These are phyloP conservation scores for Pseudogymnoascus pannorum DNA, from an alignment of 2,329 filamentous ascomycete genomes.

Conservation along the genomic window DNA sequence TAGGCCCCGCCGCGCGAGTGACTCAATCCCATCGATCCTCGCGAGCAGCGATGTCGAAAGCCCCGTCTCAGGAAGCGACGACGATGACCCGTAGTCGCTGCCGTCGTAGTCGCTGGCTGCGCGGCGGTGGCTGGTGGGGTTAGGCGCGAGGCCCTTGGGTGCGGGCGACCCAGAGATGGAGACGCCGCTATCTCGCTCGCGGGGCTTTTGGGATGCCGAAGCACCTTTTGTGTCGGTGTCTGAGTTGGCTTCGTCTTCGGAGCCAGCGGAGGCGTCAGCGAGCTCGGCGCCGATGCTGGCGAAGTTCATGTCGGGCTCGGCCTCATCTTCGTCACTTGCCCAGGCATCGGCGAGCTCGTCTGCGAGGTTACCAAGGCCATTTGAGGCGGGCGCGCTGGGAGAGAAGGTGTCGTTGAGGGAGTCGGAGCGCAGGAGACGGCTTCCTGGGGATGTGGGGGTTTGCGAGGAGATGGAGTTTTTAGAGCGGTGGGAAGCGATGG, in stretches of 20 bases:
- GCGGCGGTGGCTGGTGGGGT: conserved; percentile 37
- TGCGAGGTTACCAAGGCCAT: conserved; percentile 68
- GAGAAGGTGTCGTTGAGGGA: conserved; percentile 23
- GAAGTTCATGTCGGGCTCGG: conserved; percentile 38
- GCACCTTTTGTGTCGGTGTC: background rate
- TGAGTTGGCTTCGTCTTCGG: background rate
- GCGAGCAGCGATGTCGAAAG: conserved; percentile 60
- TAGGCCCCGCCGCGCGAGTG: conserved; percentile 56
- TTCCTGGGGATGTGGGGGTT: background rate
- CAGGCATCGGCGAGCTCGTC: conserved; percentile 73
- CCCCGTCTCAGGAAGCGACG: conserved; percentile 61
- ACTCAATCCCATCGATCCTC: conserved; percentile 66
- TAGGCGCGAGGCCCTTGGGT: background rate
- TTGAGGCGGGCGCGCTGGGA: conserved; percentile 36
- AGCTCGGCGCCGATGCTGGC: conserved; percentile 14
- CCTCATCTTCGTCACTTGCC: conserved; percentile 57
- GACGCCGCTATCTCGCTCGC: conserved; percentile 27
- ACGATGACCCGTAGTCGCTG: conserved; percentile 67
- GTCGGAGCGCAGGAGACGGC: conserved; percentile 17
- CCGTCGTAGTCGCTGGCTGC: conserved; percentile 59
- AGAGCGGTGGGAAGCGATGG: background rate
- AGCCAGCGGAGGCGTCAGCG: background rate
- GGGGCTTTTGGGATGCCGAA: background rate
- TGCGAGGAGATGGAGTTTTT: background rate
- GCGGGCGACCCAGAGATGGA: conserved; percentile 24